Percentiles rank a stretch among this genome's conserved stretches.
Evolutionary conservation across 352 stramenopile species (phyloP).

Genomic region (Peronospora farinosa): DNA sequence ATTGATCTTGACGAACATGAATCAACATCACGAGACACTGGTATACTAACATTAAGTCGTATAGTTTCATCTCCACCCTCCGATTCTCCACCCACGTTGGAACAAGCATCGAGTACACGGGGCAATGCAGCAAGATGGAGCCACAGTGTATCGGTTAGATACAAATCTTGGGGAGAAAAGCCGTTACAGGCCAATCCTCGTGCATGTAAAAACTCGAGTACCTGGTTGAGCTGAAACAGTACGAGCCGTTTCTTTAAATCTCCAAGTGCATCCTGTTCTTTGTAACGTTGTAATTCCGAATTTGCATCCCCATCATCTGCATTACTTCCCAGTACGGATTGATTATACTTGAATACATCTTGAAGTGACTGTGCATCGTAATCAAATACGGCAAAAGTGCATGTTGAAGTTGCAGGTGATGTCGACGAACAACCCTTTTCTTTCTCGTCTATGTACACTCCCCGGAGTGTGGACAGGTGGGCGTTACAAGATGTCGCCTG

Average conservation of each 20-base stretch:
- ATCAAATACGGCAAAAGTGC: constrained; percentile 50
- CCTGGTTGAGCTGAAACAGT: constrained; percentile 50
- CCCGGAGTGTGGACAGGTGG: constrained; percentile 36
- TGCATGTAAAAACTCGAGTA: constrained; percentile 44
- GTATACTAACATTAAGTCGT: not conserved
- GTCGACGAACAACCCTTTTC: not conserved
- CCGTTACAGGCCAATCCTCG: constrained; percentile 34
- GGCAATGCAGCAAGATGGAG: constrained; percentile 42
- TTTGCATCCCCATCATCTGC: not conserved
- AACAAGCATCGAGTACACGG: constrained; percentile 10
- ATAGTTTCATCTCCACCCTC: not conserved
- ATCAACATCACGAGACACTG: constrained; percentile 15
- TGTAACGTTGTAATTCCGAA: constrained; percentile 13
- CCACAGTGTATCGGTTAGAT: constrained; percentile 48
- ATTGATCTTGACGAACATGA: constrained; percentile 33
- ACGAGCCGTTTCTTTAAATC: constrained; percentile 66
- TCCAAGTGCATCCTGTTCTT: constrained; percentile 25
- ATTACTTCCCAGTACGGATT: constrained; percentile 38
- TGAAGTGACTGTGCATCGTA: constrained; percentile 62
- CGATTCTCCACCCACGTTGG: not conserved
- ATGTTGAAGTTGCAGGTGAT: constrained; percentile 12
- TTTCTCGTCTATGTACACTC: constrained; percentile 22
- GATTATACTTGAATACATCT: constrained; percentile 72
- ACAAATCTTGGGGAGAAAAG: constrained; percentile 37
- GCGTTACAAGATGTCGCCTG: constrained; percentile 23